Evolutionary conservation across 169 alveolate species (phyloP).

Genomic region (Eimeria brunetti): DNA sequence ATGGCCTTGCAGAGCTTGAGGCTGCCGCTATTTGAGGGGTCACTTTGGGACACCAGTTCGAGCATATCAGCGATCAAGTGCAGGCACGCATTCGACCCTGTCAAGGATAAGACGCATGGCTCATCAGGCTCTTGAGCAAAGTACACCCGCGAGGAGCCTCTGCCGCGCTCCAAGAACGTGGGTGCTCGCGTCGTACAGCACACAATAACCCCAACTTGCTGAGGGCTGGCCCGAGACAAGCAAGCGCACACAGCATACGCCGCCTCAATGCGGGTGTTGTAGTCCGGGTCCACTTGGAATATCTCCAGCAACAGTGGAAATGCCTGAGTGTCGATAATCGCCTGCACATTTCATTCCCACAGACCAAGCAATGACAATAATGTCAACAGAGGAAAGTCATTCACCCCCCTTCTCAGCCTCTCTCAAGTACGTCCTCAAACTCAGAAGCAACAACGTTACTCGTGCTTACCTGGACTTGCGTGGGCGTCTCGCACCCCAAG

Average conservation of each 20-base stretch:
- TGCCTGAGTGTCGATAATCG: constrained; percentile 88
- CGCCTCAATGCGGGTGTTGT: constrained; percentile 90
- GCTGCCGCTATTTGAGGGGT: constrained; percentile 90
- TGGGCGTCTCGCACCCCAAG: constrained; percentile 91
- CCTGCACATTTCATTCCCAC: constrained; percentile 80
- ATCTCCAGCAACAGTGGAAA: constrained; percentile 88
- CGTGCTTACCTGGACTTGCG: constrained; percentile 82
- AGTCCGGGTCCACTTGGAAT: constrained; percentile 88
- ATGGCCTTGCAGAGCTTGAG: constrained; percentile 90
- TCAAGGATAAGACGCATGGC: constrained; percentile 74
- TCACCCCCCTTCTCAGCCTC: not conserved
- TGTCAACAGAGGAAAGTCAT: not conserved
- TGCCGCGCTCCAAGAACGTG: constrained; percentile 64
- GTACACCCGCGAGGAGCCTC: constrained; percentile 29
- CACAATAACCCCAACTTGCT: constrained; percentile 90
- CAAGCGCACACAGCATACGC: constrained; percentile 94
- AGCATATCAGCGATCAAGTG: constrained; percentile 89
- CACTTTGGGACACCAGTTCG: constrained; percentile 89
- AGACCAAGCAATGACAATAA: not conserved
- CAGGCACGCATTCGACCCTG: constrained; percentile 84
- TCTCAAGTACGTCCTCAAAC: not conserved
- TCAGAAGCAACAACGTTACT: not conserved
- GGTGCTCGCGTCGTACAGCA: constrained; percentile 88
- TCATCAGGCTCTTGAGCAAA: constrained; percentile 65
- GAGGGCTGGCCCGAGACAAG: constrained; percentile 88